phyloP scores from a whole-genome alignment of 2,329 filamentous ascomycete genomes.

The Fusarium sulawesiense region DNA sequence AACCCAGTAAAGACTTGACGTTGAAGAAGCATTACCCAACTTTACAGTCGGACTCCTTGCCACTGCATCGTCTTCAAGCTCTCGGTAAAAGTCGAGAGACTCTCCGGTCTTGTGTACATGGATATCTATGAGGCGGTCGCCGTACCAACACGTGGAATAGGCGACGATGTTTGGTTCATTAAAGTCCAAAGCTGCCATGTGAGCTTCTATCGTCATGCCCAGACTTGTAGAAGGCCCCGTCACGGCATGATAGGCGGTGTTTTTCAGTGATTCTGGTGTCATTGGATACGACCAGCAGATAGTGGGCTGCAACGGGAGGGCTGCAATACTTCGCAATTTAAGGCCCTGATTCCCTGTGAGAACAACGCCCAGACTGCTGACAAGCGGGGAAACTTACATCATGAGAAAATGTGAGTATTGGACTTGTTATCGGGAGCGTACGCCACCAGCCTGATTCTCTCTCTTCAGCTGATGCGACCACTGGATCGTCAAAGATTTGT shows the following conservation, averaged over 20 bases:
- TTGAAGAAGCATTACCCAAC: too few relatives aligned
- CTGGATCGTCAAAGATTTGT: constrained; percentile 2
- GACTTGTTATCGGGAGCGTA: constrained; percentile 6
- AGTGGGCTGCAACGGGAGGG: background rate
- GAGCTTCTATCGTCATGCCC: constrained; percentile 2
- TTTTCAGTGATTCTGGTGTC: background rate
- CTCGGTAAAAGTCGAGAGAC: constrained; percentile 12
- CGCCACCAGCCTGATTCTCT: constrained; percentile 21
- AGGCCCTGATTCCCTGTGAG: constrained; percentile 20
- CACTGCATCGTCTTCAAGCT: background rate
- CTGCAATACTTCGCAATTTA: constrained; percentile 18
- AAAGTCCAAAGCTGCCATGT: constrained; percentile 15
- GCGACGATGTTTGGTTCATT: constrained; percentile 16
- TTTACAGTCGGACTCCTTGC: background rate
- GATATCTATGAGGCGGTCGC: constrained; percentile 2
- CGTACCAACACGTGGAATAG: constrained; percentile 28
- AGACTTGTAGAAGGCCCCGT: background rate
- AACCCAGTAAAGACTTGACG: background rate
- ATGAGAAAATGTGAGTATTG: background rate
- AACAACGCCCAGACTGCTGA: background rate
- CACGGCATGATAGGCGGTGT: constrained; percentile 7
- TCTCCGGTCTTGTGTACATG: constrained; percentile 11
- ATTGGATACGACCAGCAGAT: constrained; percentile 25
- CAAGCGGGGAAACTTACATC: constrained; percentile 14
- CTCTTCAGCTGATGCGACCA: background rate